phyloP scores from a whole-genome alignment of 495 filamentous ascomycete genomes.

The Aspergillus bertholletiae region DNA sequence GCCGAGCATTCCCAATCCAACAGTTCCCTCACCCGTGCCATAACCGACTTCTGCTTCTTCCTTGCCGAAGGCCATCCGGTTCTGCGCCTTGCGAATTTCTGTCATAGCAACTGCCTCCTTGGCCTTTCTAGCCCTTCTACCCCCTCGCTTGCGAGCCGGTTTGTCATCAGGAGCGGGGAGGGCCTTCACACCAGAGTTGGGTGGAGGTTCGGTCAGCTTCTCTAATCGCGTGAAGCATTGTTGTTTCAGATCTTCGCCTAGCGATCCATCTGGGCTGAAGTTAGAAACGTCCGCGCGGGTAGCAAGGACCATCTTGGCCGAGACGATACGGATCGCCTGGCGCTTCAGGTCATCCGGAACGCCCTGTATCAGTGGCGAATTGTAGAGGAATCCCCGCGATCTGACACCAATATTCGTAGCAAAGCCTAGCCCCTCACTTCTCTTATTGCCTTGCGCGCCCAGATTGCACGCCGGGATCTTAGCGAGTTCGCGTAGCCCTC shows the following conservation, averaged over 20 bases:
- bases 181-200: constrained; percentile 82
- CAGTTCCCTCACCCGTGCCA: constrained; percentile 79
- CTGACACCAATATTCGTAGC: constrained; percentile 91
- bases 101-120: constrained; percentile 98
- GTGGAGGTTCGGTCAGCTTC: constrained; percentile 90
- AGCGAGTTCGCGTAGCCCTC: constrained; percentile 81
- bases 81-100: constrained; percentile 92
- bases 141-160: constrained; percentile 87
- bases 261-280: constrained; percentile 73
- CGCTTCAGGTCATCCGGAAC: constrained; percentile 84
- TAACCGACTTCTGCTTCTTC: constrained; percentile 95
- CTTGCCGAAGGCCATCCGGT: constrained; percentile 92
- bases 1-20: constrained; percentile 93
- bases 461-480: constrained; percentile 93
- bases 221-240: constrained; percentile 86
- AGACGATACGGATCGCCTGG: constrained; percentile 93
- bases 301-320: constrained; percentile 88
- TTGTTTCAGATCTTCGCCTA: constrained; percentile 77
- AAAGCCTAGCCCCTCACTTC: constrained; percentile 76
- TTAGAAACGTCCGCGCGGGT: constrained; percentile 88
- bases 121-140: constrained; percentile 84
- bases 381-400: constrained; percentile 90
- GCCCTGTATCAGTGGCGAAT: constrained; percentile 79
- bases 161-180: constrained; percentile 96
- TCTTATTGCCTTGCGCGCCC: constrained; percentile 82